Evolutionary conservation across 129 eudicot species (phyloP).

Genomic region (Smallanthus sonchifolius): DNA sequence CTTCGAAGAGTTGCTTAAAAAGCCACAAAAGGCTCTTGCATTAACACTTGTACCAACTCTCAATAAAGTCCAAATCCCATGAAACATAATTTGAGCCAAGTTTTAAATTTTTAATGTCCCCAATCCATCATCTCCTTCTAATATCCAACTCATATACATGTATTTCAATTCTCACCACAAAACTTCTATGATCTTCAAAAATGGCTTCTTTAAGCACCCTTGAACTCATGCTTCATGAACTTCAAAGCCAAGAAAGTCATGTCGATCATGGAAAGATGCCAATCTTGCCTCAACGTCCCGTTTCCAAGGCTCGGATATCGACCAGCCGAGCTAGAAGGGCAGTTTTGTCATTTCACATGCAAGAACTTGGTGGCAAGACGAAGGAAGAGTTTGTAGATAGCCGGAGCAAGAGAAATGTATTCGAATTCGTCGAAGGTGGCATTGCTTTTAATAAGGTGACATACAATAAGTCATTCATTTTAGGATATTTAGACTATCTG

Average conservation of each 20-base stretch:
- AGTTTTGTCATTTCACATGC: slow-evolving; percentile 28
- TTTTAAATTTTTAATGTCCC: slow-evolving; percentile 26
- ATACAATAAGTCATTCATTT: background rate
- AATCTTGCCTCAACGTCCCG: slow-evolving; percentile 57
- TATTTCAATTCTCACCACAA: background rate
- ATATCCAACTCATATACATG: background rate
- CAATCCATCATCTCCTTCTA: slow-evolving; percentile 17
- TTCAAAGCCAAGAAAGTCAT: slow-evolving; percentile 41
- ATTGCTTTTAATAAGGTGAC: slow-evolving; percentile 34
- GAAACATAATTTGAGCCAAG: slow-evolving; percentile 31
- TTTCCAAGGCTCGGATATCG: slow-evolving; percentile 57
- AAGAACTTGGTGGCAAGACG: slow-evolving; percentile 9
- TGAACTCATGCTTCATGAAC: slow-evolving; percentile 66
- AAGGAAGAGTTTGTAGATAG: slow-evolving; percentile 21
- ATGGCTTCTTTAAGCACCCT: slow-evolving; percentile 60
- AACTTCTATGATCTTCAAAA: background rate
- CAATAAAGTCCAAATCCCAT: slow-evolving; percentile 37
- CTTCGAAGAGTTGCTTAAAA: slow-evolving; percentile 26
- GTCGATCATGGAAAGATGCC: slow-evolving; percentile 42
- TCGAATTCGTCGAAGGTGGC: slow-evolving; percentile 14
- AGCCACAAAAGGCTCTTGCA: slow-evolving; percentile 32
- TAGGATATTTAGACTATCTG: background rate
- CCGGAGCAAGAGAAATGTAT: slow-evolving; percentile 8
- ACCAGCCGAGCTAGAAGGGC: slow-evolving; percentile 38
- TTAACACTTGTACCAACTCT: slow-evolving; percentile 31